Conservation (phyloP, 2,329 filamentous ascomycete species). For the Exserohilum turcica region DNA sequence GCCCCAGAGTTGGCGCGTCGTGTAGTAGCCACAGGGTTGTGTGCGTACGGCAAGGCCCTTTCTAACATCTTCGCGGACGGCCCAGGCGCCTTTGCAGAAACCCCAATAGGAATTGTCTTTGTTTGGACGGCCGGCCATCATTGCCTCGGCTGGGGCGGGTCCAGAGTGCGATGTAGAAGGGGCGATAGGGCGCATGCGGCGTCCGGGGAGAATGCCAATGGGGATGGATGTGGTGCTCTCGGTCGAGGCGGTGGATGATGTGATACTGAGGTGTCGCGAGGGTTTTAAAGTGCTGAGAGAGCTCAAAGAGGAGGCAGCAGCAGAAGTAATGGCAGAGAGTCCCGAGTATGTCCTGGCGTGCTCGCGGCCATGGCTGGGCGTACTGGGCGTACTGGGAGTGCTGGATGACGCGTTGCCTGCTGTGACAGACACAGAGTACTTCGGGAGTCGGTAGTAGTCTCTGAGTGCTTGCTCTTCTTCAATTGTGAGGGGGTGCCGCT, state of each 20-base stretch:
- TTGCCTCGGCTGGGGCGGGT: slow-evolving; percentile 25
- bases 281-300: slow-evolving; percentile 4
- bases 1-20: slow-evolving; percentile 40
- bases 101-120: slow-evolving; percentile 50
- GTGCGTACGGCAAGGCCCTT: slow-evolving; percentile 40
- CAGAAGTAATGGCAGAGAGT: not conserved
- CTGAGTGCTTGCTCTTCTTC: not conserved
- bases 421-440: not conserved
- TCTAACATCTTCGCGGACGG: slow-evolving; percentile 39
- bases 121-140: slow-evolving; percentile 45
- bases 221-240: slow-evolving; percentile 22
- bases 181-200: slow-evolving; percentile 15
- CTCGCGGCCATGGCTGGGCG: slow-evolving; percentile 7
- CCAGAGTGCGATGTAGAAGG: slow-evolving; percentile 27
- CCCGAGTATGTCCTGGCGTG: slow-evolving; percentile 12
- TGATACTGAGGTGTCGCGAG: slow-evolving; percentile 15
- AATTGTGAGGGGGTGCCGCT: slow-evolving; percentile 1
- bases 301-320: slow-evolving; percentile 5
- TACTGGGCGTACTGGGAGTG: not conserved
- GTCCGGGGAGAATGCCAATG: slow-evolving; percentile 19
- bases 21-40: slow-evolving; percentile 45
- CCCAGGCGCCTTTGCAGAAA: slow-evolving; percentile 51
- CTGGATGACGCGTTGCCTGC: not conserved
- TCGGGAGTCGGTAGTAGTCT: not conserved
- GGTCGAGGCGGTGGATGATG: slow-evolving; percentile 24